Base-by-base conservation (phyloP, 768 basidiomycete genomes). In the Hemileccinum rubropunctum region DNA sequence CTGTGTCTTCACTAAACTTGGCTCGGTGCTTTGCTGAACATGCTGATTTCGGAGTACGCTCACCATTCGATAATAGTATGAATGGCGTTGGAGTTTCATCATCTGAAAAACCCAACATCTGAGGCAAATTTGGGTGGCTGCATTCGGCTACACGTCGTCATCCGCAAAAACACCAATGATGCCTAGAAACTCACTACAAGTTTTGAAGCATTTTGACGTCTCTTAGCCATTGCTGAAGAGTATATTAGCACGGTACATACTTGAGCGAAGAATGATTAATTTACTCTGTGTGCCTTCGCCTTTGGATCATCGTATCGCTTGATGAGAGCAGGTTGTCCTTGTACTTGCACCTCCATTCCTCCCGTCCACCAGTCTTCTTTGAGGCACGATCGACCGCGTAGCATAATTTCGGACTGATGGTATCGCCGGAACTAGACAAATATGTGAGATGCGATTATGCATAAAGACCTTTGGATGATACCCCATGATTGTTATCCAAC, bases 101-200 rank as follows among this genome's bases (percentile, higher is more conserved):
- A 13, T 72, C 62, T 0, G 78, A 80, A 54, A 76, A 76, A 1
- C 79, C 78, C 7, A 77, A 52, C 70, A 81, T 73, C 57, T 80
- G 78, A 0, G 80, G 79, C 20, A 81, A 60, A 54, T 76, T 79
- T 15, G 78, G 76, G 48, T 79, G 79, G 52, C 79, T 78, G 34
- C 14, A 27, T 15, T 30, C 7, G 14, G 3, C n/a, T n/a, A n/a
- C n/a, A n/a, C n/a, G n/a, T 53, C 33, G 37, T 12, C 17, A 15
- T 18, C 10, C 15, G 18, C 30, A 18, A 41, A 37, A 18, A 17
- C 8, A 42, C 4, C 13, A 41, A 18, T 13, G 13, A 18, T 21
- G 34, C 14, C 32, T 3, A 5, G 28, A 13, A 15, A 62, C 76
- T 44, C 47, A 80, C 79, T 73, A 75, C n/a, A 80, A 48, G 48